Evolutionary conservation across 2,329 filamentous ascomycete genomes (phyloP), one percentile per base, ranked within the genome.

Genomic region (Pestalotiopsis sp.): DNA sequence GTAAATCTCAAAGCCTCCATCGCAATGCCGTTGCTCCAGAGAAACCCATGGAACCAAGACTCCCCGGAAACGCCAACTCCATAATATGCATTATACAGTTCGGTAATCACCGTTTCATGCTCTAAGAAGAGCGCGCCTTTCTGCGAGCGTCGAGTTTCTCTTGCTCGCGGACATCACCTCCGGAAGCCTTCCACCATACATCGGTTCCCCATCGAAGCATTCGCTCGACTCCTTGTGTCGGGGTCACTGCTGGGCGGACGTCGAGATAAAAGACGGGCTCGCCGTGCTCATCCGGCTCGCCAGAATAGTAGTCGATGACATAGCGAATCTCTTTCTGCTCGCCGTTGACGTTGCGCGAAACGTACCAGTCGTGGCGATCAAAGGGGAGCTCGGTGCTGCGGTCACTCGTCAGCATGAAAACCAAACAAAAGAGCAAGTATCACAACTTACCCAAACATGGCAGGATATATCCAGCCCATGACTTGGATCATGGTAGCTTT

Each of bases 251-350:
- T 1, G 96, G 96, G 71, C 96, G 88, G 23, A 99, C 96, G 78
- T 99, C 96, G 67, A 99, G 89, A 79, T 91, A 98, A 83, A 99
- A 99, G 6, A 98, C 94, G 2, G 96, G 95, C 78, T 98, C 94
- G 39, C 95, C 96, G 0, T 89, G 93, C 2, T 91, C 89, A 76
- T 97, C 94, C 1, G 92, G 91, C 27, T 91, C 90, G 5, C 91
- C 95, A 41, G 92, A 91, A 81, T 98, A 98, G 82, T 97, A 98
- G 80, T 99, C 96, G 78, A 99, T 99, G 68, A 99, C 90, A 79
- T 99, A 99, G 75, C 96, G 90, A 60, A 98, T 85, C 83, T 98
- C 91, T 78, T 91, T 92, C 75, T 84, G 86, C 69, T 90, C 79
- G 36, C 93, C 93, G 67, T 90, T 85, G 63, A 87, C 81, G 41